Evolutionary conservation across 768 basidiomycete species (phyloP).

Genomic region (Tricholoma terreum): DNA sequence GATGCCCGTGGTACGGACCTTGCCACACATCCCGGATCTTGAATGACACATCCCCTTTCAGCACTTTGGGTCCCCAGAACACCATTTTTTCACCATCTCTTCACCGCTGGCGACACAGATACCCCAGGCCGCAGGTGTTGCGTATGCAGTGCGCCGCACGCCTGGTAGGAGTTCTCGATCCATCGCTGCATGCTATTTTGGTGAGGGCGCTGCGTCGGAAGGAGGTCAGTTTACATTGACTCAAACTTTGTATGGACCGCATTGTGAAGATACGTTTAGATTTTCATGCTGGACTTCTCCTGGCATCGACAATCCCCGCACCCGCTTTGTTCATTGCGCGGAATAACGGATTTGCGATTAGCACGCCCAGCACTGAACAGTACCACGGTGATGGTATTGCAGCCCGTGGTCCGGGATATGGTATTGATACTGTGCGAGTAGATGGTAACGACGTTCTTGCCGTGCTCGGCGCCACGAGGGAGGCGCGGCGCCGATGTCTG

Average conservation of each 20-base stretch:
- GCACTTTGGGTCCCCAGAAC: slow-evolving; percentile 82
- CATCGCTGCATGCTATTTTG: slow-evolving; percentile 87
- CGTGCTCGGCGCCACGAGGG: slow-evolving; percentile 69
- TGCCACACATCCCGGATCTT: slow-evolving; percentile 1
- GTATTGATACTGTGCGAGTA: slow-evolving; percentile 86
- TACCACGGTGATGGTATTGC: slow-evolving; percentile 93
- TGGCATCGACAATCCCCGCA: slow-evolving; percentile 73
- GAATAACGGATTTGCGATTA: slow-evolving; percentile 94
- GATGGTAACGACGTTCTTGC: slow-evolving; percentile 94
- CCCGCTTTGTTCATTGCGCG: slow-evolving; percentile 74
- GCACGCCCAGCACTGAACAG: slow-evolving; percentile 86
- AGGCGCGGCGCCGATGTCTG: slow-evolving; percentile 67
- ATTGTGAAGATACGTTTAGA: slow-evolving; percentile 41
- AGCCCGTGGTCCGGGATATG: slow-evolving; percentile 87
- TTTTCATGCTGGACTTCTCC: slow-evolving; percentile 87
- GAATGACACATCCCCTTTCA: slow-evolving; percentile 25
- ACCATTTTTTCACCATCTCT: slow-evolving; percentile 93
- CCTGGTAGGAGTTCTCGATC: slow-evolving; percentile 63
- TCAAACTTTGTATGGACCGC: not conserved
- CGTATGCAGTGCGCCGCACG: slow-evolving; percentile 81
- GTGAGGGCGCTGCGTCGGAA: slow-evolving; percentile 92
- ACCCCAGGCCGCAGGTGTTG: slow-evolving; percentile 92
- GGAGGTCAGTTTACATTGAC: slow-evolving; percentile 46
- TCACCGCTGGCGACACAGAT: slow-evolving; percentile 93
- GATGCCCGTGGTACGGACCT: slow-evolving; percentile 76